phyloP scores from a whole-genome alignment of 768 basidiomycete genomes.

The Plicaturopsis crispa region DNA sequence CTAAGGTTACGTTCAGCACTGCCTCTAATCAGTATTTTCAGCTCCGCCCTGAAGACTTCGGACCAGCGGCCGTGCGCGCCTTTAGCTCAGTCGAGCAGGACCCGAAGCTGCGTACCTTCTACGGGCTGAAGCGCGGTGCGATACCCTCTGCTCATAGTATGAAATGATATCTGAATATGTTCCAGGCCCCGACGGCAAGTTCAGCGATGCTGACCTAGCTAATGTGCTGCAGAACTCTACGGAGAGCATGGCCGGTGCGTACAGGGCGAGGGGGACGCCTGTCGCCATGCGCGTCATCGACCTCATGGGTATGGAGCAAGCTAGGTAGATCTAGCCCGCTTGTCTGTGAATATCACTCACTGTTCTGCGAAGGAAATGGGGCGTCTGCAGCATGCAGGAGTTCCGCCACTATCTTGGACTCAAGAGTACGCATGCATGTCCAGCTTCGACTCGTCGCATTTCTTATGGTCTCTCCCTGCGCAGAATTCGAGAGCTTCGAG shows the following conservation, averaged over 20 bases:
- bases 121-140: not conserved
- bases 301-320: slow-evolving; percentile 48
- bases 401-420: not conserved
- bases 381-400: not conserved
- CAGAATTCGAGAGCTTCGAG: slow-evolving; percentile 15
- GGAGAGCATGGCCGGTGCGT: slow-evolving; percentile 35
- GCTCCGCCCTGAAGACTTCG: not conserved
- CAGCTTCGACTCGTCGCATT: not conserved
- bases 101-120: not conserved
- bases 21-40: not conserved
- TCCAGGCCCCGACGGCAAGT: slow-evolving; percentile 12
- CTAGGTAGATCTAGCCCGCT: too few species aligned
- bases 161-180: slow-evolving; percentile 7
- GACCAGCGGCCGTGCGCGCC: not conserved
- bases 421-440: not conserved
- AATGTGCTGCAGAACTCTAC: slow-evolving; percentile 38
- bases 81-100: not conserved
- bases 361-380: too few species aligned
- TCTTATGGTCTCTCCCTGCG: slow-evolving; percentile 7
- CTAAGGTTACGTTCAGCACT: not conserved
- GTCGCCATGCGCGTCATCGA: slow-evolving; percentile 41
- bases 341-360: too few species aligned
- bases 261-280: slow-evolving; percentile 41
- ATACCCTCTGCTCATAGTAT: too few species aligned
- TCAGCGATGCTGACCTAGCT: slow-evolving; percentile 23